Conservation (phyloP, 2,329 filamentous ascomycete species). For the Fusarium denticulatum region DNA sequence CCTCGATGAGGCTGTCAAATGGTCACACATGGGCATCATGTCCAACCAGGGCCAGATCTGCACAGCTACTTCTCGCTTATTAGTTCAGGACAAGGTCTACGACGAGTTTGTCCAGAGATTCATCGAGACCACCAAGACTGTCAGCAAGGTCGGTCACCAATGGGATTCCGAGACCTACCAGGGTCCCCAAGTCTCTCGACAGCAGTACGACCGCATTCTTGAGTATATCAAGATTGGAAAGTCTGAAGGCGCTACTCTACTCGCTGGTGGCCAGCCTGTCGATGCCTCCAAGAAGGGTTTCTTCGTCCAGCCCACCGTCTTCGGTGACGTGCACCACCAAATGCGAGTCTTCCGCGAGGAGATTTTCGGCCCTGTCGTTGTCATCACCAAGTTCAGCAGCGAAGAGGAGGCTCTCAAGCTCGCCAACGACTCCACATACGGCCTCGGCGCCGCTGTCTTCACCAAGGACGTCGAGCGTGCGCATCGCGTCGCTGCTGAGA, state of each 20-base stretch:
- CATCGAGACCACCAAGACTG: slow-evolving; percentile 73
- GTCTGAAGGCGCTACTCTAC: slow-evolving; percentile 42
- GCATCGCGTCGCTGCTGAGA: slow-evolving; percentile 76
- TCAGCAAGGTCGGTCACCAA: slow-evolving; percentile 48
- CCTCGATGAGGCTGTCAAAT: slow-evolving; percentile 77
- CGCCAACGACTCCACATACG: slow-evolving; percentile 79
- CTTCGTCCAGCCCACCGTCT: slow-evolving; percentile 90
- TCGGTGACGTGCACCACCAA: slow-evolving; percentile 69
- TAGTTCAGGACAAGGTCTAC: slow-evolving; percentile 84
- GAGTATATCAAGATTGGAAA: slow-evolving; percentile 63
- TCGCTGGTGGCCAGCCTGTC: slow-evolving; percentile 48
- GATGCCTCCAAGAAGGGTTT: slow-evolving; percentile 76
- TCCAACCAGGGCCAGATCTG: slow-evolving; percentile 70
- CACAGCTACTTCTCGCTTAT: slow-evolving; percentile 81
- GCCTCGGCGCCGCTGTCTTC: slow-evolving; percentile 82
- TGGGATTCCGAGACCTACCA: slow-evolving; percentile 51
- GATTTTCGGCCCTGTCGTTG: slow-evolving; percentile 87
- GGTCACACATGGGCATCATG: slow-evolving; percentile 76
- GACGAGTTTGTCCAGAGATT: slow-evolving; percentile 83
- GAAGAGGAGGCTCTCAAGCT: slow-evolving; percentile 79
- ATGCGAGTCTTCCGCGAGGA: slow-evolving; percentile 93
- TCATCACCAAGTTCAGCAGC: slow-evolving; percentile 82
- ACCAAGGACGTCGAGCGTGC: slow-evolving; percentile 83
- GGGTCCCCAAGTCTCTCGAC: slow-evolving; percentile 63
- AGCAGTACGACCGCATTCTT: slow-evolving; percentile 73